Evolutionary conservation across 208 protist species (phyloP), one percentile per base, ranked within the genome.

Genomic region (Wallacemonas sp.): DNA sequence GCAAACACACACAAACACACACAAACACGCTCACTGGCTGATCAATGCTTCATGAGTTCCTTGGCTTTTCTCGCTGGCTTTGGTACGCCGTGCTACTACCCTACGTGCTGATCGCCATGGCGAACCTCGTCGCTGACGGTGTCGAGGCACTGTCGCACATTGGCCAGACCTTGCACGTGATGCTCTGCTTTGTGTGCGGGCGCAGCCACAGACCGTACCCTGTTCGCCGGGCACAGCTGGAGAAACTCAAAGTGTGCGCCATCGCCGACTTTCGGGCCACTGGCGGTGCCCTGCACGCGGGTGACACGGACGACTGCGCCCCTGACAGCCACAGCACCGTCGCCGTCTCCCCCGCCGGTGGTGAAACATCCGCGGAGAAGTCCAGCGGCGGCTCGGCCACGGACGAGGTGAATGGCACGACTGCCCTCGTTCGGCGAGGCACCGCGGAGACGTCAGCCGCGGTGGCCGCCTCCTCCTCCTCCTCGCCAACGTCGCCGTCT

Each of bases 141-240:
- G 50, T 88, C 31, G 77, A 86, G 72, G 76, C 86, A 1, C 72
- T 82, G 49, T 64, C 52, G 8, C 64, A 84, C 57, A 67, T 92
- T 20, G 45, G 65, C 14, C 65, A 80, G 41, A 88, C 82, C 12
- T 59, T 89, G 23, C 73, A 74, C 42, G 86, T 95, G 22, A 52
- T 95, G 10, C 45, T 70, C 49, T 86, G 48, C 65, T 93, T 95
- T 65, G 49, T 93, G 31, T 54, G 32, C 18, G 84, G 89, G 1
- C 62, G 85, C 48, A 95, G 89, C 54, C 89, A 95, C 64, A 70
- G 81, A 11, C 25, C 48, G n/a, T 95, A 81, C 63, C 89, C 89
- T 0, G 65, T 84, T 0, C 72, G 63, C 1, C 46, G 67, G 25
- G 55, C 25, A 14, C 23, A 71, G 22, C 66, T 81, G 2, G 46